These are phyloP conservation scores for Hemileia vastatrix DNA, from an alignment of 1,284 basidiomycete genomes.

Conservation along the genomic window DNA sequence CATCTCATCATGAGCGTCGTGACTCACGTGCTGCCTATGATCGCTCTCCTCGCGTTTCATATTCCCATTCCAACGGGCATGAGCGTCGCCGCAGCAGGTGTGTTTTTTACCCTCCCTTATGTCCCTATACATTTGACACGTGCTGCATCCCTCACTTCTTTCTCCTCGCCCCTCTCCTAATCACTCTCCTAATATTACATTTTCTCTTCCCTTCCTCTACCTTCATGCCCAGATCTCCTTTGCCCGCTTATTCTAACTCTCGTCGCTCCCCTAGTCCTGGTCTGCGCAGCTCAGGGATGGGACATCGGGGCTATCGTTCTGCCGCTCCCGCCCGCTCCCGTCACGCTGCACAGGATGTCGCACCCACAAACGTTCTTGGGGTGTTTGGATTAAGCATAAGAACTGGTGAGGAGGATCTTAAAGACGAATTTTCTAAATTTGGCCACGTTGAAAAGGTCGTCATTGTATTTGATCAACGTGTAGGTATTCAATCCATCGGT, in stretches of 20 bases:
- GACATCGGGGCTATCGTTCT: slow-evolving; percentile 9
- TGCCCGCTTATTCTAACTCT: slow-evolving; percentile 3
- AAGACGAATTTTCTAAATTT: slow-evolving; percentile 81
- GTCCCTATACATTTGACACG: too few relatives aligned
- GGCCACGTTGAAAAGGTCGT: slow-evolving; percentile 90
- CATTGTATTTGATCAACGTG: slow-evolving; percentile 97
- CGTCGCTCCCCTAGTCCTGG: too few relatives aligned
- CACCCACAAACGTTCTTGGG: slow-evolving; percentile 79
- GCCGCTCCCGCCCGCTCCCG: slow-evolving; percentile 4
- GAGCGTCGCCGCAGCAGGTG: slow-evolving; percentile 18
- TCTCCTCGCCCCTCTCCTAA: too few relatives aligned
- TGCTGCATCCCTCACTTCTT: too few relatives aligned
- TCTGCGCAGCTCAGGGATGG: background rate
- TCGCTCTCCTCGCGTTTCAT: too few relatives aligned
- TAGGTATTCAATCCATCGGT: slow-evolving; percentile 48
- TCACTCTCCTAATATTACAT: too few relatives aligned
- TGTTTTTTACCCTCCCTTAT: too few relatives aligned
- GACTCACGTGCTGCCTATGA: too few relatives aligned
- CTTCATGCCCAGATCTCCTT: background rate
- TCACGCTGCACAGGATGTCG: slow-evolving; percentile 46
- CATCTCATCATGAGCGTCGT: too few relatives aligned
- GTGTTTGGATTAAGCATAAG: slow-evolving; percentile 94
- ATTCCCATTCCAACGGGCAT: background rate
- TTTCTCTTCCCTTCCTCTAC: background rate
- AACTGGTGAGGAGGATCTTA: slow-evolving; percentile 83